Evolutionary conservation across 176 grass and related monocot species (phyloP).

Genomic region (Avena sativa): DNA sequence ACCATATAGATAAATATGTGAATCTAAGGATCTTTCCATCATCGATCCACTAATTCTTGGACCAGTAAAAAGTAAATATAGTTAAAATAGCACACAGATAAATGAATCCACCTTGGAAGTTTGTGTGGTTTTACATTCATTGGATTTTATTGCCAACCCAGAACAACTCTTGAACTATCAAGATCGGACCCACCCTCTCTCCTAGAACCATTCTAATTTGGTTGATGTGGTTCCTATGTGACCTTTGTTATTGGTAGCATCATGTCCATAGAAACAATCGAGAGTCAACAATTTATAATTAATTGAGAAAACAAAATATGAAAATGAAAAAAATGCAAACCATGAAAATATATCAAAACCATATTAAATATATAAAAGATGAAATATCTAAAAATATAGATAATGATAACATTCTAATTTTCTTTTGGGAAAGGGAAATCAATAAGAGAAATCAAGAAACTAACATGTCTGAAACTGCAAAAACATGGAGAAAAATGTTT

Average conservation of each 20-base stretch:
- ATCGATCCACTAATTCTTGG: not conserved
- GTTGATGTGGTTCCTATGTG: not conserved
- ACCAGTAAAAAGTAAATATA: not conserved
- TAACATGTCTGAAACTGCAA: not conserved
- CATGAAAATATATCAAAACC: not conserved
- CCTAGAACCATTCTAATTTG: not conserved
- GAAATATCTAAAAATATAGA: not conserved
- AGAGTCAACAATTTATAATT: not conserved
- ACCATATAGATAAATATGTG: not conserved
- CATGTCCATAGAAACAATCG: not conserved
- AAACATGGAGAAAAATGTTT: too few species aligned
- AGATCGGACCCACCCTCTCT: not conserved
- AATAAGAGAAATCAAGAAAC: not conserved
- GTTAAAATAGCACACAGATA: not conserved
- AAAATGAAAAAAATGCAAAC: not conserved
- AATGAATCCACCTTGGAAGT: not conserved
- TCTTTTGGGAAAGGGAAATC: not conserved
- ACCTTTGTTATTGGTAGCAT: not conserved
- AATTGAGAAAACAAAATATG: not conserved
- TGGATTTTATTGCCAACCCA: not conserved
- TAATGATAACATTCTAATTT: not conserved
- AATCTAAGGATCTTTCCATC: not conserved
- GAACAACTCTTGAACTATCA: not conserved
- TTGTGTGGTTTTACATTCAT: not conserved
- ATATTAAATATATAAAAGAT: not conserved